Conservation (phyloP, 1,284 basidiomycete genomes). For the Ustilago cynodontis region DNA sequence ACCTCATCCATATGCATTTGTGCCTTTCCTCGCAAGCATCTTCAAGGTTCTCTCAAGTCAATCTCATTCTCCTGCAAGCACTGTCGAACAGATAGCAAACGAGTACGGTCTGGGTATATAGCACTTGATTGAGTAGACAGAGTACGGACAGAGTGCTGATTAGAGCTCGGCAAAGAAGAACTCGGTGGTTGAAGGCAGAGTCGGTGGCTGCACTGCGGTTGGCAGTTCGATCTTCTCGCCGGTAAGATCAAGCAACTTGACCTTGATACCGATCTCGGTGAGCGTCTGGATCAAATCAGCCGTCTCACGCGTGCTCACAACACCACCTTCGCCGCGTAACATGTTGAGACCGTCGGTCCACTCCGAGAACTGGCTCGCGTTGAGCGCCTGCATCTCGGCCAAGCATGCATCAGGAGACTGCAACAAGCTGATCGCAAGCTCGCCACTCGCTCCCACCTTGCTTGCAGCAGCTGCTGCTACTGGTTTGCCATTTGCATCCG, state of each 20-base stretch:
- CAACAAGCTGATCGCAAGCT: constrained; percentile 54
- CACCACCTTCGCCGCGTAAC: constrained; percentile 67
- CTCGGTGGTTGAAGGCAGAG: constrained; percentile 58
- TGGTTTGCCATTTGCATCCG: constrained; percentile 7
- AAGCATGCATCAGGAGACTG: constrained; percentile 72
- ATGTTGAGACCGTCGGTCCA: constrained; percentile 96
- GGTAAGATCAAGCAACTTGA: constrained; percentile 79
- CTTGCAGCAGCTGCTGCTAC: constrained; percentile 1
- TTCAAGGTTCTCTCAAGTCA: not conserved
- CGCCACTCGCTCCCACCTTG: constrained; percentile 3
- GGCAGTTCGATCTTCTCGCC: constrained; percentile 63
- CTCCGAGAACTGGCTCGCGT: constrained; percentile 87
- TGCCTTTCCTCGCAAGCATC: constrained; percentile 12
- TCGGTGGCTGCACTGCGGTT: constrained; percentile 39
- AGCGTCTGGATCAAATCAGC: constrained; percentile 71
- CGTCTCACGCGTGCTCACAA: constrained; percentile 63
- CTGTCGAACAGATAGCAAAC: no score
- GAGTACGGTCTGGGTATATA: not conserved
- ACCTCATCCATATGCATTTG: constrained; percentile 28
- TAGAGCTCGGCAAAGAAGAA: constrained; percentile 66
- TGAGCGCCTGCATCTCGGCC: constrained; percentile 87
- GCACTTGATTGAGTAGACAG: not conserved
- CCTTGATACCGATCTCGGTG: constrained; percentile 93
- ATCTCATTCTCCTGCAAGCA: not conserved
- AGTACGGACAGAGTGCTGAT: not conserved